Conservation (phyloP, 805 yeast genomes). For the Ogataea paraovalis region DNA sequence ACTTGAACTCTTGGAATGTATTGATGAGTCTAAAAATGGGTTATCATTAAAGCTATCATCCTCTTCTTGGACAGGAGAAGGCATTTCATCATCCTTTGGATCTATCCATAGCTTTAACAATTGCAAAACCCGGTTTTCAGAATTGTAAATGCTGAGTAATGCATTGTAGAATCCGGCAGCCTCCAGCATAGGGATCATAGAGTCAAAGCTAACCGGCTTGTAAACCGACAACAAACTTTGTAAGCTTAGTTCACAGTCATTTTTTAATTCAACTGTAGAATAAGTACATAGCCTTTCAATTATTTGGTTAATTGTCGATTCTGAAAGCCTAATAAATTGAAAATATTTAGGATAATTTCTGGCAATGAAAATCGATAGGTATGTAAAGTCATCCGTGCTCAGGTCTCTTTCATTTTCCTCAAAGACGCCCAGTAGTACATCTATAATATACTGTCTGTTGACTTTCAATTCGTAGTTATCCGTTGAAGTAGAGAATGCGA, state of each 20-base stretch:
- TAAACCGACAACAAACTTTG: slow-evolving; percentile 66
- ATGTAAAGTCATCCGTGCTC: slow-evolving; percentile 26
- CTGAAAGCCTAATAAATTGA: slow-evolving; percentile 76
- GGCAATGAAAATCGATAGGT: slow-evolving; percentile 67
- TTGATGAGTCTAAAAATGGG: slow-evolving; percentile 1
- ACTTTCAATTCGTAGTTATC: slow-evolving; percentile 33
- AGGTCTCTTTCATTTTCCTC: slow-evolving; percentile 34
- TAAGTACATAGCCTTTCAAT: slow-evolving; percentile 47
- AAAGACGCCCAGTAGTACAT: slow-evolving; percentile 60
- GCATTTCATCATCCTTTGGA: slow-evolving; percentile 13
- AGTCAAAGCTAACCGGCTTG: slow-evolving; percentile 51
- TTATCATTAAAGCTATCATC: background rate
- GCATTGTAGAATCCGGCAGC: slow-evolving; percentile 56
- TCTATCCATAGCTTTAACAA: slow-evolving; percentile 52
- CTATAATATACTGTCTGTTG: slow-evolving; percentile 74
- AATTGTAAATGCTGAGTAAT: slow-evolving; percentile 50
- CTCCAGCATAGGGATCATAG: slow-evolving; percentile 47
- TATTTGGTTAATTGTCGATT: slow-evolving; percentile 45
- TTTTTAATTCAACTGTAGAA: slow-evolving; percentile 32
- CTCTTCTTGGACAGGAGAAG: background rate
- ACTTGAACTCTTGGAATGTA: background rate
- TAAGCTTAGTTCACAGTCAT: slow-evolving; percentile 72
- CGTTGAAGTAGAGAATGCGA: slow-evolving; percentile 15
- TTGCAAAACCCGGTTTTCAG: slow-evolving; percentile 49
- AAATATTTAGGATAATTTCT: slow-evolving; percentile 79